Conservation (phyloP, 2,329 filamentous ascomycete species). For the Colletotrichum incanum region DNA sequence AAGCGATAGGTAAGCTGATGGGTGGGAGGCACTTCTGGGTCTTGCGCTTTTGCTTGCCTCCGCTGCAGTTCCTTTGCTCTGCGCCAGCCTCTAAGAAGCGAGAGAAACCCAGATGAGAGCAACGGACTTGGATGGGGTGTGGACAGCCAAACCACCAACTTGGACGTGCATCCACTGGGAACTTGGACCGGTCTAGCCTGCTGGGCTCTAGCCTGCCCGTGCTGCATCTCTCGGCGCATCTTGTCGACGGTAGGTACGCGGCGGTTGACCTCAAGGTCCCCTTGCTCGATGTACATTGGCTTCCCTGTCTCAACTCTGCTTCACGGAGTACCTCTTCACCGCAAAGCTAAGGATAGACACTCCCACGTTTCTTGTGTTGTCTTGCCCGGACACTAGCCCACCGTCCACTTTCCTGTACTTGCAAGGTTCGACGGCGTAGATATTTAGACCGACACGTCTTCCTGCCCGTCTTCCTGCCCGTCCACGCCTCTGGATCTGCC, state of each 20-base stretch:
- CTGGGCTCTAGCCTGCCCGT: constrained; percentile 39
- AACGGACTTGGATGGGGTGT: not conserved
- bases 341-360: constrained; percentile 38
- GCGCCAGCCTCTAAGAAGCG: not conserved
- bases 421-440: constrained; percentile 27
- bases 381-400: constrained; percentile 28
- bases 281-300: constrained; percentile 39
- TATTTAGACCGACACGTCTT: constrained; percentile 40
- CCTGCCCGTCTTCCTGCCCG: constrained; percentile 25
- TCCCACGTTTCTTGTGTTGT: constrained; percentile 34
- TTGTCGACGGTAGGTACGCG: constrained; percentile 22
- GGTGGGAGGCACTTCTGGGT: constrained; percentile 1
- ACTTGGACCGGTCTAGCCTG: constrained; percentile 40
- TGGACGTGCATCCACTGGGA: constrained; percentile 34
- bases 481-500: not conserved
- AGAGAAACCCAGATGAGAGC: not conserved
- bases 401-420: constrained; percentile 23
- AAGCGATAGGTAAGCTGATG: not conserved
- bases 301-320: constrained; percentile 30
- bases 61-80: not conserved
- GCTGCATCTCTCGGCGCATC: constrained; percentile 43
- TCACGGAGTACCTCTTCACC: constrained; percentile 39
- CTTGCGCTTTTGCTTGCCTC: constrained; percentile 3
- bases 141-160: constrained; percentile 16
- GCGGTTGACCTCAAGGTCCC: constrained; percentile 29